Conservation (phyloP, 2,329 filamentous ascomycete genomes). For the Alternaria sp. region DNA sequence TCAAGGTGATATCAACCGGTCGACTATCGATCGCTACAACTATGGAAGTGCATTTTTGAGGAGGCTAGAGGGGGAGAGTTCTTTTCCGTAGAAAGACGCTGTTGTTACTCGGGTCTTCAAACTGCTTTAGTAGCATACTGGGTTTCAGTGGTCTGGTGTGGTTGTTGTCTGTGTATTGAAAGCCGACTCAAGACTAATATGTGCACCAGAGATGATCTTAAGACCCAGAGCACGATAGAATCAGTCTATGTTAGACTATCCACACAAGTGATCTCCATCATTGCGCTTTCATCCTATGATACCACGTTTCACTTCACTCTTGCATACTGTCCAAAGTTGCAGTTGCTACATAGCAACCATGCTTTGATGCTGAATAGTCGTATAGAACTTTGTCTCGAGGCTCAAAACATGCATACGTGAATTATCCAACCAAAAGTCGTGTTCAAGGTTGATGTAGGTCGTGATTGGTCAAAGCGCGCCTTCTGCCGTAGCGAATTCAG, state of each 20-base stretch:
- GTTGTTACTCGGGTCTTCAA: not conserved
- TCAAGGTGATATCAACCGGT: not conserved
- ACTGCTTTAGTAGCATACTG: not conserved
- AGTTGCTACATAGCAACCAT: not conserved
- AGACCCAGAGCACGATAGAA: not conserved
- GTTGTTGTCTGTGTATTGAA: not conserved
- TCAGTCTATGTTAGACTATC: not conserved
- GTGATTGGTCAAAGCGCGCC: conserved; percentile 17
- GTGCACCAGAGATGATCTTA: no score
- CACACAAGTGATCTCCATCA: not conserved
- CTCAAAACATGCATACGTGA: not conserved
- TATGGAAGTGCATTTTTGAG: not conserved
- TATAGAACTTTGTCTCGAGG: not conserved
- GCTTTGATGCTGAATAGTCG: not conserved
- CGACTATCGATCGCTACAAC: not conserved
- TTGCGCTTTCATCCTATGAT: not conserved
- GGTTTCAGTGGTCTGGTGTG: not conserved
- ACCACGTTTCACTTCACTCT: not conserved
- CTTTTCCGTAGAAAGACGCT: not conserved
- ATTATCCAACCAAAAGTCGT: not conserved
- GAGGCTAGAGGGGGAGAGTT: not conserved
- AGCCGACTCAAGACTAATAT: not conserved
- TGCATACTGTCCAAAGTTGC: not conserved
- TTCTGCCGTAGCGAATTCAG: conserved; percentile 13
- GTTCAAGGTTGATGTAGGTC: not conserved